A percentile compares a stretch with the other conserved stretches of the same genome.
These are phyloP conservation scores for Oryza glaberrima DNA, from an alignment of 176 grass and related monocot species.

Conservation along the genomic window DNA sequence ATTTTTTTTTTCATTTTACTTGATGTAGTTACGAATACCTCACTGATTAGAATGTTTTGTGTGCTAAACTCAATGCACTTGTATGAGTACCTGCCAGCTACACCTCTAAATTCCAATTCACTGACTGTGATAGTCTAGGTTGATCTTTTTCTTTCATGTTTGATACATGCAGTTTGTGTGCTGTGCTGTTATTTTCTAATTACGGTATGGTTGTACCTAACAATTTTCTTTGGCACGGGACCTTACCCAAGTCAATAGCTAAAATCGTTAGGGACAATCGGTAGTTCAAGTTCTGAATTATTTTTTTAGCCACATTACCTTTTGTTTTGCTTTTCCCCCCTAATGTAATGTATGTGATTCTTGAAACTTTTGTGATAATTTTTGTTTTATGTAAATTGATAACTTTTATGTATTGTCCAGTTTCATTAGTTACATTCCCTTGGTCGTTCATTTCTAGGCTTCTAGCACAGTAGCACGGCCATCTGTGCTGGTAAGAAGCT, in stretches of 20 bases:
- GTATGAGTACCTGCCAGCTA: neutral
- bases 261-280: neutral
- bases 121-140: neutral
- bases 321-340: neutral
- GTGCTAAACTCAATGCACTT: neutral
- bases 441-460: neutral
- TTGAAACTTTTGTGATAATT: neutral
- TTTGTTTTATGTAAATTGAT: neutral
- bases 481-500: neutral
- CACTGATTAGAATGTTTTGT: slow-evolving; percentile 1
- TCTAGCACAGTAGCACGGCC: neutral
- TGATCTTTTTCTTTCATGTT: neutral
- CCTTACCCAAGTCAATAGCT: neutral
- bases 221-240: neutral
- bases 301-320: neutral
- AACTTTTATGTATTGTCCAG: neutral
- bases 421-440: neutral
- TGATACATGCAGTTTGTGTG: neutral
- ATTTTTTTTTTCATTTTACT: neutral
- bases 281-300: neutral
- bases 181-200: neutral
- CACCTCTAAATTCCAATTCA: neutral
- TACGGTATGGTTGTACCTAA: neutral
- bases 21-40: neutral
- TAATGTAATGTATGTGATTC: neutral